Evolutionary conservation across 805 yeast genomes (phyloP).

Genomic region (Wickerhamia fluorescens): DNA sequence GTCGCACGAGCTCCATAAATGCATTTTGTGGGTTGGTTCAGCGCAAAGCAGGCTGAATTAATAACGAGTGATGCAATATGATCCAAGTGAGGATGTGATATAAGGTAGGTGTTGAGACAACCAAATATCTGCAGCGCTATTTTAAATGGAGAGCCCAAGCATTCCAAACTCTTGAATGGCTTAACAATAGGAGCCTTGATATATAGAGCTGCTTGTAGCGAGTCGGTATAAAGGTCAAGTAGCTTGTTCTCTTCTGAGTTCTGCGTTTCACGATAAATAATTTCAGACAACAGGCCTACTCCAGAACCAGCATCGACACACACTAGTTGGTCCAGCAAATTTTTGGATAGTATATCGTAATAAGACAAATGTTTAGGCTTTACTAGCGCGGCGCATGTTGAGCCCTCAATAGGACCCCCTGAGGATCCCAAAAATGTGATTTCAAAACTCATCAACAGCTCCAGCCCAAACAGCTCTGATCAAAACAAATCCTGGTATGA

Average conservation of each 20-base stretch:
- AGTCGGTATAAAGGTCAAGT: slow-evolving; percentile 23
- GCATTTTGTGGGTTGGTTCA: slow-evolving; percentile 20
- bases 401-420: slow-evolving; percentile 78
- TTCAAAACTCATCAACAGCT: slow-evolving; percentile 48
- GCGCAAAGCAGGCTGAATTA: slow-evolving; percentile 54
- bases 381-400: slow-evolving; percentile 61
- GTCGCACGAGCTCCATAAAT: slow-evolving; percentile 52
- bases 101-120: slow-evolving; percentile 38
- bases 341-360: slow-evolving; percentile 21
- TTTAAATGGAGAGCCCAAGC: slow-evolving; percentile 16
- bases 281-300: slow-evolving; percentile 44
- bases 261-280: slow-evolving; percentile 17
- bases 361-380: slow-evolving; percentile 46
- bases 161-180: slow-evolving; percentile 18
- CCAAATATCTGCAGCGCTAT: slow-evolving; percentile 26
- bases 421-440: slow-evolving; percentile 67
- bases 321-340: slow-evolving; percentile 32
- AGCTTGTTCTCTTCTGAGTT: slow-evolving; percentile 6
- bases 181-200: slow-evolving; percentile 10
- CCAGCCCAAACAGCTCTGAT: too few relatives aligned
- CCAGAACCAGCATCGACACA: slow-evolving; percentile 82
- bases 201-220: slow-evolving; percentile 18
- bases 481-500: too few relatives aligned
- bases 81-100: slow-evolving; percentile 83
- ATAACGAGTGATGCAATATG: slow-evolving; percentile 65